Conservation (phyloP, 2,329 filamentous ascomycete species). For the Diaporthe vexans region DNA sequence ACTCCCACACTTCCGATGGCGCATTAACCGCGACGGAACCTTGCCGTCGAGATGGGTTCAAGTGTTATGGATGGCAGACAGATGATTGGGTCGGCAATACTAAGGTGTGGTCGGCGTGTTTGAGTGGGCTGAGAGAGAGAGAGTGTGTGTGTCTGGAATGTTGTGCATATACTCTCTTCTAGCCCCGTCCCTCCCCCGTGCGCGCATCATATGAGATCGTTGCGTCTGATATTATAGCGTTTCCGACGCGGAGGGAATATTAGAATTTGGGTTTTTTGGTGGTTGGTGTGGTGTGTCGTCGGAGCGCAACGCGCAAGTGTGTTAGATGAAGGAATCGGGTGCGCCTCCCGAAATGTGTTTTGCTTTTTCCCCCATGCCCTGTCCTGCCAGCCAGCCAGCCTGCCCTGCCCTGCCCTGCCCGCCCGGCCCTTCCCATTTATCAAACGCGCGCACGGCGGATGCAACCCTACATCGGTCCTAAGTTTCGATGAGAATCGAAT, state of each 20-base stretch:
- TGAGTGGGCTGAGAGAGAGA: neutral
- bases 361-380: neutral
- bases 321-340: slow-evolving; percentile 1
- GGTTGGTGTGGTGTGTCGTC: neutral
- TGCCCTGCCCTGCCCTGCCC: neutral
- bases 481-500: neutral
- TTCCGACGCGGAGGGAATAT: neutral
- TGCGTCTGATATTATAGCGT: slow-evolving; percentile 30
- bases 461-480: slow-evolving; percentile 6
- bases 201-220: slow-evolving; percentile 21
- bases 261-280: neutral
- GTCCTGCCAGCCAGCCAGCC: neutral
- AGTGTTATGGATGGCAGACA: neutral
- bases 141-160: neutral
- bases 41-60: slow-evolving; percentile 8
- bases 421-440: neutral
- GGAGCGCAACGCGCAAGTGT: neutral
- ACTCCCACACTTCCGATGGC: neutral
- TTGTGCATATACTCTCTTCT: slow-evolving; percentile 17
- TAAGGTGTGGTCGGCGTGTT: neutral
- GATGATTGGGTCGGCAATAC: slow-evolving; percentile 13
- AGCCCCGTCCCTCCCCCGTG: neutral
- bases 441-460: slow-evolving; percentile 15
- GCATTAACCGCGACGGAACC: slow-evolving; percentile 29
- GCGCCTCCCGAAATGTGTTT: neutral